Conservation (phyloP, 768 basidiomycete genomes). For the Russula griseocarnosa region DNA sequence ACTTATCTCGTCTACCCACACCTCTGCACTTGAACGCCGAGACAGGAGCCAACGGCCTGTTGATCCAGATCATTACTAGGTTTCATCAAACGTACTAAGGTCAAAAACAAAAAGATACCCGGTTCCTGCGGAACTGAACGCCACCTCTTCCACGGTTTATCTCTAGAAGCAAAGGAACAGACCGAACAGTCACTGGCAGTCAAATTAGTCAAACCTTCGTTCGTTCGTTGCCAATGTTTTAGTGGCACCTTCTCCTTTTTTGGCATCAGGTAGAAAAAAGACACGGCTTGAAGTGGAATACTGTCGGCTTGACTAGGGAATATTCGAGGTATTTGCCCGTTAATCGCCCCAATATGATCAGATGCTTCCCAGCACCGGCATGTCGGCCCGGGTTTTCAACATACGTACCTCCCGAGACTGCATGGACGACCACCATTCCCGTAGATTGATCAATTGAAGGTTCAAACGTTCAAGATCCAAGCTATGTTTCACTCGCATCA, state of each 20-base stretch:
- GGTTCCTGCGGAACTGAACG: conserved; percentile 19
- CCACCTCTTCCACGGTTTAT: conserved; percentile 22
- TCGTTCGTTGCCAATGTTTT: conserved; percentile 14
- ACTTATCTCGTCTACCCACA: conserved; percentile 8
- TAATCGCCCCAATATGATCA: conserved; percentile 2
- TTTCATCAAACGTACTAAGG: not conserved
- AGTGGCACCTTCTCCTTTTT: conserved; percentile 14
- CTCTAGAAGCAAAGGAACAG: conserved; percentile 19
- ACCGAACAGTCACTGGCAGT: not conserved
- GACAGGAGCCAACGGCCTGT: conserved; percentile 11
- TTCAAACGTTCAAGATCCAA: not conserved
- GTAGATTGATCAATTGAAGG: no score
- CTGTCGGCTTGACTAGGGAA: conserved; percentile 15
- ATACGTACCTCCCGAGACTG: not conserved
- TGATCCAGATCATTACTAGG: conserved; percentile 2
- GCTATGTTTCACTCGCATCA: not conserved
- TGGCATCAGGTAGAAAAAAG: not conserved
- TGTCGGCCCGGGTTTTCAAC: conserved; percentile 7
- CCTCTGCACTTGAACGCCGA: conserved; percentile 1
- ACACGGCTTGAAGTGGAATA: conserved; percentile 8
- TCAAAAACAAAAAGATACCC: conserved; percentile 13
- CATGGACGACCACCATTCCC: not conserved
- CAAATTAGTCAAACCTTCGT: conserved; percentile 6
- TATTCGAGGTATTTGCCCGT: conserved; percentile 11
- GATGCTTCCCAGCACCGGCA: not conserved